Base-by-base conservation (phyloP, 768 basidiomycete genomes). In the Astraeus odoratus region DNA sequence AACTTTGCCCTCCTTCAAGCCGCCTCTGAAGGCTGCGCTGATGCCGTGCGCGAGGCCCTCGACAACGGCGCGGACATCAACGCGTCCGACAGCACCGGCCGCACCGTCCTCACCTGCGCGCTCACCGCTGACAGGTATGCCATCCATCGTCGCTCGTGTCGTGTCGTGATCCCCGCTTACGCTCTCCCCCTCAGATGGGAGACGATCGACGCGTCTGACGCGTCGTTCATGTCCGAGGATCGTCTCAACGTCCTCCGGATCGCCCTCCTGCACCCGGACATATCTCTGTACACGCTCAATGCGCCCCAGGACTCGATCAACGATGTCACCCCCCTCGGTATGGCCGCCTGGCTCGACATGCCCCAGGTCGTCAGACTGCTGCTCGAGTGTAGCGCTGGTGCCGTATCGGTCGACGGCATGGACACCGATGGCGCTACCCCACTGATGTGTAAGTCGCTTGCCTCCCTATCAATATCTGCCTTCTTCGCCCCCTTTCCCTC, bases 331-430 rank as follows among this genome's bases (percentile, higher is more conserved):
- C 85, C 86, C 9, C 73, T 90, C 13, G 81, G 83, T 4, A 78
- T 86, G 71, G 83, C 86, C 6, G 79, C 86, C 1, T 89, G 85
- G 84, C 71, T 88, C 16, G 80, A 86, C 53, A 66, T 76, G 60
- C 74, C 76, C 9, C 64, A 74, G 13, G 72, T 69, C 20, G 82
- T 89, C n/a, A 68, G 68, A 44, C 54, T 79, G 33, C 66, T 89
- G n/a, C 72, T 89, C 20, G 77, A 84, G 37, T 73, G 68, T 23
- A 81, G 81, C 52, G 62, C 68, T 3, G 80, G 78, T 34, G 59
- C 75, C 19, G 77, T 89, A 19, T 74, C 80, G 6, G 84, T 87
- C 3, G 81, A 89, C 51, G 83, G 80, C 25, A 76, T 79, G 69
- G 86, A 90, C 56, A 66, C 75, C 19, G 78, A 83, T 55, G 83